phyloP scores from a whole-genome alignment of 2,329 filamentous ascomycete species.

The Talaromyces sp. region DNA sequence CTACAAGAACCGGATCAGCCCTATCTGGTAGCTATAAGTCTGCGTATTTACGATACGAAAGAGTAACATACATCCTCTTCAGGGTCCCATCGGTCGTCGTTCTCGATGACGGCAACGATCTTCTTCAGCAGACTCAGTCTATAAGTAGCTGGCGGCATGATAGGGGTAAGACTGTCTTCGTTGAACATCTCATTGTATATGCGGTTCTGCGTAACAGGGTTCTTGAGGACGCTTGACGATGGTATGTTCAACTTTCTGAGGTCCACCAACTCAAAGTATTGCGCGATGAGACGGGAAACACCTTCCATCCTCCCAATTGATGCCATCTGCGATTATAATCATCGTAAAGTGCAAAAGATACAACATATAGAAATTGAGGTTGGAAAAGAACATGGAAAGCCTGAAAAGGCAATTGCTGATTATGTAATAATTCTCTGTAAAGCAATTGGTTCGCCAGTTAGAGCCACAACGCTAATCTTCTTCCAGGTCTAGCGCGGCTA shows the following conservation, averaged over 20 bases:
- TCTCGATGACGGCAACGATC: constrained; percentile 66
- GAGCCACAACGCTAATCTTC: not conserved
- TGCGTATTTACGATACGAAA: constrained; percentile 14
- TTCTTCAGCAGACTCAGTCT: constrained; percentile 69
- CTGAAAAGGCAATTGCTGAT: not conserved
- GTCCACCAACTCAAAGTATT: constrained; percentile 75
- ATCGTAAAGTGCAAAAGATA: not conserved
- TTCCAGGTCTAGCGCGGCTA: constrained; percentile 34
- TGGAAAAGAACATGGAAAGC: not conserved
- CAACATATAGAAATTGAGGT: not conserved
- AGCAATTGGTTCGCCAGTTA: constrained; percentile 2
- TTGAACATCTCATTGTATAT: constrained; percentile 67
- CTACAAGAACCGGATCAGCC: constrained; percentile 44
- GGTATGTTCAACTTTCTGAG: constrained; percentile 61
- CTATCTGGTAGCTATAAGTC: not conserved
- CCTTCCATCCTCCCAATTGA: not conserved
- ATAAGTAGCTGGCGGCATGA: constrained; percentile 63
- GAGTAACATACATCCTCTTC: constrained; percentile 69
- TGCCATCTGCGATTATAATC: not conserved
- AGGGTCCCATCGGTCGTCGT: constrained; percentile 67
- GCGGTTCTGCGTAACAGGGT: constrained; percentile 60
- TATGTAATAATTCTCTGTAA: not conserved
- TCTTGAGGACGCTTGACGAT: constrained; percentile 54
- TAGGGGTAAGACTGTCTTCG: constrained; percentile 50
- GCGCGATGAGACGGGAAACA: constrained; percentile 48